Percentiles rank a stretch among this genome's conserved stretches.
Conservation (phyloP, 352 stramenopile genomes). For the Phytophthora ohioensis region DNA sequence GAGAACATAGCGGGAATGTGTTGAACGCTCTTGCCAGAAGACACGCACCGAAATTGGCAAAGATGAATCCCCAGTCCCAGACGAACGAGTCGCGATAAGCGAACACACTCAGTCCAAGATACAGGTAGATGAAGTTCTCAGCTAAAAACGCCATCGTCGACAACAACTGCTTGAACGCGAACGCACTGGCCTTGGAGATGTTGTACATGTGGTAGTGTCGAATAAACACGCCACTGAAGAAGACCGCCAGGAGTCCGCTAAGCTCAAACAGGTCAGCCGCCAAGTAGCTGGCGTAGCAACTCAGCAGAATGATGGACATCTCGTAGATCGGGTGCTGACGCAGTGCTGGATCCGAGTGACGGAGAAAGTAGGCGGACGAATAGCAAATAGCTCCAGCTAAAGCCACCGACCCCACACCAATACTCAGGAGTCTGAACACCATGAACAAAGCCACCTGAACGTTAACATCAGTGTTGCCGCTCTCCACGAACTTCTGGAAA, state of each 20-base stretch:
- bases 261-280: conserved; percentile 68
- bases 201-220: conserved; percentile 81
- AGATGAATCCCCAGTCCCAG: conserved; percentile 77
- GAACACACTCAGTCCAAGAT: conserved; percentile 77
- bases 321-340: conserved; percentile 72
- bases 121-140: conserved; percentile 82
- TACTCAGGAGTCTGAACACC: conserved; percentile 55
- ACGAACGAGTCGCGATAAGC: conserved; percentile 64
- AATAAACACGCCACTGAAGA: conserved; percentile 91
- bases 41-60: conserved; percentile 55
- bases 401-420: conserved; percentile 59
- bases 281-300: conserved; percentile 79
- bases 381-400: conserved; percentile 62
- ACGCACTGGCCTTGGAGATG: conserved; percentile 63
- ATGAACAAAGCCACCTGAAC: conserved; percentile 43
- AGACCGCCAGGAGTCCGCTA: conserved; percentile 91
- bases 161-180: conserved; percentile 70
- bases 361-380: conserved; percentile 65
- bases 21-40: conserved; percentile 68
- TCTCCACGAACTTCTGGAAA: conserved; percentile 69
- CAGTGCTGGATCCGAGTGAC: conserved; percentile 56
- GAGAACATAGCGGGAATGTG: conserved; percentile 75
- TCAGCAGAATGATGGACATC: conserved; percentile 81
- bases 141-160: conserved; percentile 70
- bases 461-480: conserved; percentile 53